These are phyloP conservation scores for Rhodosporidiobolus sp. DNA, from an alignment of 768 basidiomycete genomes.

Conservation along the genomic window DNA sequence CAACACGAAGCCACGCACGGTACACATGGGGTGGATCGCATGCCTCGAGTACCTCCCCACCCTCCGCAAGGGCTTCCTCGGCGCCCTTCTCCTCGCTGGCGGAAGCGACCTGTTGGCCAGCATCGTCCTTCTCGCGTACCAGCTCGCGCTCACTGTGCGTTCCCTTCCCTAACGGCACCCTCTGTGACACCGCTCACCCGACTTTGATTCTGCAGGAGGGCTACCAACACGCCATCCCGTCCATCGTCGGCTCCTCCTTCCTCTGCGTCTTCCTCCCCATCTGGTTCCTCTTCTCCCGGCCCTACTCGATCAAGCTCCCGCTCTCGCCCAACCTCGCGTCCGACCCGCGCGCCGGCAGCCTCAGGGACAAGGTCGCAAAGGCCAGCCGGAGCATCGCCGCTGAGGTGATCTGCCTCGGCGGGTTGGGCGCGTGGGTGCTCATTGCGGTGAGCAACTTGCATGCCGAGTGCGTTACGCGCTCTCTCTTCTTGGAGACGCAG, in stretches of 20 bases:
- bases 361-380: slow-evolving; percentile 23
- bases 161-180: background rate
- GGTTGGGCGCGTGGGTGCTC: slow-evolving; percentile 16
- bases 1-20: background rate
- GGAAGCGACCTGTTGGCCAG: slow-evolving; percentile 13
- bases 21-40: background rate
- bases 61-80: background rate
- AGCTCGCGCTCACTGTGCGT: slow-evolving; percentile 21
- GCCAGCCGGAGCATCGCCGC: slow-evolving; percentile 15
- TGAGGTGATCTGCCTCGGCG: slow-evolving; percentile 20
- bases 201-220: slow-evolving; percentile 3
- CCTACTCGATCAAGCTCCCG: slow-evolving; percentile 27
- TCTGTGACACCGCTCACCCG: too few relatives aligned
- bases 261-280: slow-evolving; percentile 17
- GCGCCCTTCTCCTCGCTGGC: background rate
- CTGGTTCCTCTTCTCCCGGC: slow-evolving; percentile 33
- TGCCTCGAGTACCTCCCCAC: slow-evolving; percentile 7
- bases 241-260: slow-evolving; percentile 24
- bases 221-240: slow-evolving; percentile 25
- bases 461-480: slow-evolving; percentile 19
- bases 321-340: slow-evolving; percentile 1
- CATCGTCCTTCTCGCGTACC: slow-evolving; percentile 33
- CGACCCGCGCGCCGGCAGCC: slow-evolving; percentile 7
- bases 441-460: slow-evolving; percentile 20
- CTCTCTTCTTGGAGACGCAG: background rate